Evolutionary conservation across 2,329 filamentous ascomycete species (phyloP), one percentile per base, ranked within the genome.

Genomic region (Colletotrichum phormii): DNA sequence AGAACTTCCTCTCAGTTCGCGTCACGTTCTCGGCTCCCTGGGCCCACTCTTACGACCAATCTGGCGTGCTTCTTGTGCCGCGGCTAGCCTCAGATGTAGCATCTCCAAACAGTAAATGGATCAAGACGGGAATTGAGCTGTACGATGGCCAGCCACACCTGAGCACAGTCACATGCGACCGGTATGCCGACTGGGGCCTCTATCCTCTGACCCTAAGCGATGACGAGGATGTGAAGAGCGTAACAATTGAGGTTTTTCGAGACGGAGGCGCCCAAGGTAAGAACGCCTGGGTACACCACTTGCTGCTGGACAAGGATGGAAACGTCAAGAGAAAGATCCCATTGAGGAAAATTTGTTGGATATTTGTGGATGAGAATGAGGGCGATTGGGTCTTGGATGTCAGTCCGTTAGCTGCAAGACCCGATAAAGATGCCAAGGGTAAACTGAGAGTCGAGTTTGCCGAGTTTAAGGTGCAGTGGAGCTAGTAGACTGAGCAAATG

Each of bases 41-140:
- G 86, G 84, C 84, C 55, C 75, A 76, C 71, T 77, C 81, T 67
- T 82, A 79, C 78, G 75, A 81, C 72, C 83, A 84, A 53, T 82
- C 81, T 68, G 82, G 81, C 75, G 76, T 84, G 58, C 75, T 84
- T 55, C 77, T 84, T 78, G 90, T 77, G 77, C 66, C 61, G 26
- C 66, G 61, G 7, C 66, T 60, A 15, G 83, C 77, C 75, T 84
- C 75, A 72, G 75, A 75, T 73, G 62, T 75, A 31, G 73, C 77
- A 15, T 65, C 77, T 26, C 79, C 81, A 4, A 81, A 80, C 26
- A 80, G 84, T 55, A 91, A 93, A 77, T 96, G 94, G 93, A 87
- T 97, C 80, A 97, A 97, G 82, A 89, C 92, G 1, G 94, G 94
- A 62, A 89, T 97, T 75, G 94, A 96, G 81, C 90, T 90, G 81